Conservation (phyloP, 192 early-diverging fungal species). For the Mortierella hygrophila region DNA sequence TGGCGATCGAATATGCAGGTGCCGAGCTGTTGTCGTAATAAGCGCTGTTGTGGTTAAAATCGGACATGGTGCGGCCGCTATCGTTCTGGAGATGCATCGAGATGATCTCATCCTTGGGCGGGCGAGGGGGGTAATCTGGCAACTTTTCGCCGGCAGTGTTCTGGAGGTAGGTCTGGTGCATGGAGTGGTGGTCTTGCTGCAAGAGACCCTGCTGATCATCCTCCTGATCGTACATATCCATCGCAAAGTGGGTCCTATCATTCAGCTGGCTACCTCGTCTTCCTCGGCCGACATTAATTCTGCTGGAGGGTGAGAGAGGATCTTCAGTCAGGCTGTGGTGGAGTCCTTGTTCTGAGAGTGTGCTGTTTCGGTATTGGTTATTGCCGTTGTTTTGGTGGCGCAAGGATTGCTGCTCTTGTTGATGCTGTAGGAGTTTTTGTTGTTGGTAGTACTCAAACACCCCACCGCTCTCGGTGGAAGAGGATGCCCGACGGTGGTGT, state of each 20-base stretch:
- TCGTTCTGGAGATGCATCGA: constrained; percentile 7
- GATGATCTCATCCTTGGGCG: constrained; percentile 4
- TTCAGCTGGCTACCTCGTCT: background rate
- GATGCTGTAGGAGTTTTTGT: constrained; percentile 16
- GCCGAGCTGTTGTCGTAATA: background rate
- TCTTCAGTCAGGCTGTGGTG: background rate
- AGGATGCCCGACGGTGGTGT: background rate
- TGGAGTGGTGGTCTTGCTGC: constrained; percentile 18
- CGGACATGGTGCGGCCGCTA: background rate
- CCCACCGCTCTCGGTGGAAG: constrained; percentile 5
- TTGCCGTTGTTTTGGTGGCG: background rate
- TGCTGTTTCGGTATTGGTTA: background rate
- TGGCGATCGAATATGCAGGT: background rate
- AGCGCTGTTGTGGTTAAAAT: background rate
- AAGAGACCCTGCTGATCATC: background rate
- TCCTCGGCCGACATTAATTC: background rate
- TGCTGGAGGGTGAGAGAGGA: background rate
- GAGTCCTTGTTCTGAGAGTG: background rate
- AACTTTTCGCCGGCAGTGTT: background rate
- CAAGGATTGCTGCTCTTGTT: background rate
- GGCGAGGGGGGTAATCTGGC: constrained; percentile 18
- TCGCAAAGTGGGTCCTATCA: background rate
- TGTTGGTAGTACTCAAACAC: constrained; percentile 29
- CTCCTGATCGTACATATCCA: constrained; percentile 9
- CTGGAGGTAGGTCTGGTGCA: constrained; percentile 16